Base-by-base conservation (phyloP, 768 basidiomycete species). In the Termitomyces sp. region DNA sequence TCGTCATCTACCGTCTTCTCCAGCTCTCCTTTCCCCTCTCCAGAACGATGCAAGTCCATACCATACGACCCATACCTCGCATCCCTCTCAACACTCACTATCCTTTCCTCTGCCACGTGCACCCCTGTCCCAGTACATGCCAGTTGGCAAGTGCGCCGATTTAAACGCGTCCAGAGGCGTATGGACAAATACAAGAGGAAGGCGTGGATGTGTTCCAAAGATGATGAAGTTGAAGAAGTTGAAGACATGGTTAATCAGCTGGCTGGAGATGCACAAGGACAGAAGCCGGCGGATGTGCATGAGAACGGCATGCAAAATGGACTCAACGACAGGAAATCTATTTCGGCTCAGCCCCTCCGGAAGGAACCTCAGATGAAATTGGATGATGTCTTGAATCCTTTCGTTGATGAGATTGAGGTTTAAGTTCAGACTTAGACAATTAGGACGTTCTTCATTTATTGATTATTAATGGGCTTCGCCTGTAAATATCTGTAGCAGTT, bases 81-180 rank as follows among this genome's bases (percentile, higher is more conserved):
- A 5, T 65, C 64, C 48, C 44, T 52, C 13, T 60, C 60, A 46
- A 61, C 63, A 5, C 56, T 48, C 9, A 37, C 61, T 13, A 42
- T 31, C 20, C 61, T 62, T 14, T 64, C 63, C 31, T 32, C 56
- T 12, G 29, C 55, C 13, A 36, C 54, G 27, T 60, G 53, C 36
- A 65, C 63, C 3, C 65, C 65, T 13, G 75, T 76, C 7, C 79
- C 79, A n/a, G 69, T 69, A 7, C 68, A 68, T 42, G 68, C 69
- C 5, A 46, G 52, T 24, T 66, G 65, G 46, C 69, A 74, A 55
- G 69, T 68, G 41, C 71, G 73, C 50, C 68, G 76, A 24, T 61
- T 76, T 20, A 65, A 66, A 37, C 68, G 69, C 42, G 51, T 70
- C 7, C 64, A 64, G 59, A 63, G 64, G 66, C 69, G 74, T 54